Conservation (phyloP, 2,329 filamentous ascomycete genomes). For the Aciculosporium take region DNA sequence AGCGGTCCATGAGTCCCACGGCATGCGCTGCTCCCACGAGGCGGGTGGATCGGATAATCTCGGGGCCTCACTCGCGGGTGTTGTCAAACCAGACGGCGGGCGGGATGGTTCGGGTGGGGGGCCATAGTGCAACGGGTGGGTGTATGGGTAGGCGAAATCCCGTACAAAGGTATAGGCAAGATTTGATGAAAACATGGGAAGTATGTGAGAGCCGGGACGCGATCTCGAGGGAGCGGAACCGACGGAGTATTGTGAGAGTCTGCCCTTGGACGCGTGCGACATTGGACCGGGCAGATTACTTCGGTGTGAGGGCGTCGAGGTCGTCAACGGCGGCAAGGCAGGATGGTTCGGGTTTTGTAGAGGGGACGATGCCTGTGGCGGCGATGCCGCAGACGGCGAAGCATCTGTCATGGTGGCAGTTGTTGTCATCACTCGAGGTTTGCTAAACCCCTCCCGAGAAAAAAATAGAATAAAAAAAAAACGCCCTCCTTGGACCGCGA, state of each 20-base stretch:
- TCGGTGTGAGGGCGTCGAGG: slow-evolving; percentile 42
- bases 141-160: slow-evolving; percentile 81
- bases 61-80: slow-evolving; percentile 65
- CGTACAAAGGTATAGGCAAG: slow-evolving; percentile 80
- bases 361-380: slow-evolving; percentile 32
- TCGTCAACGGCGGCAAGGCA: slow-evolving; percentile 41
- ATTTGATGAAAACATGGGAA: slow-evolving; percentile 72
- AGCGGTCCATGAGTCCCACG: slow-evolving; percentile 42
- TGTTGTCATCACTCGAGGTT: slow-evolving; percentile 18
- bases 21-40: slow-evolving; percentile 56
- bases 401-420: slow-evolving; percentile 43
- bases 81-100: slow-evolving; percentile 67
- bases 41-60: slow-evolving; percentile 71
- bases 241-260: slow-evolving; percentile 72
- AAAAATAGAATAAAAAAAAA: background rate
- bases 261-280: slow-evolving; percentile 66
- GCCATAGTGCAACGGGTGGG: slow-evolving; percentile 85
- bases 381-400: slow-evolving; percentile 39
- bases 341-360: slow-evolving; percentile 37
- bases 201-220: slow-evolving; percentile 66
- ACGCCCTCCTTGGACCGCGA: background rate
- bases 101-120: slow-evolving; percentile 61
- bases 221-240: slow-evolving; percentile 56
- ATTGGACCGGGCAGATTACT: slow-evolving; percentile 49
- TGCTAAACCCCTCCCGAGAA: too few relatives aligned